Evolutionary conservation across 1,284 basidiomycete genomes (phyloP), one percentile per base, ranked within the genome.

Genomic region (Coniophora puteana): DNA sequence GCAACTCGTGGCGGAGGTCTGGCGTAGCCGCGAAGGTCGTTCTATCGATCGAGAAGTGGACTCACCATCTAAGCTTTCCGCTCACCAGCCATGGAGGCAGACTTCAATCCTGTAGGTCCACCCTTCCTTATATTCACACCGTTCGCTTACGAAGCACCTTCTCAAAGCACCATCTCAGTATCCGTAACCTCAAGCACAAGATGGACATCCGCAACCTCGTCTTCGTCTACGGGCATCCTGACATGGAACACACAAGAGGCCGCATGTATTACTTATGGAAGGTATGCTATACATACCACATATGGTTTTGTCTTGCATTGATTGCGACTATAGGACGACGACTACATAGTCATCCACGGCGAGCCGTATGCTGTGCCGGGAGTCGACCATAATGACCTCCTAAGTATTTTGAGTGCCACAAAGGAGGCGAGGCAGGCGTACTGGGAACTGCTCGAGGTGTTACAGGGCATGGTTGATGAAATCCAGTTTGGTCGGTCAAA

Each of bases 401-500:
- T 21, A 13, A 7, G 26, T 10, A n/a, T 29, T 5, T 6, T 4
- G 18, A 13, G 10, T 1, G 20, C 30, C 8, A 50, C 43, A 17
- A 1, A 42, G 13, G 51, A 52, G 35, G 62, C 58, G 35, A 23
- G 20, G 21, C 41, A 47, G 18, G 60, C 62, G 3, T 47, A 48
- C 6, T 46, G 30, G 30, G 36, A 60, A n/a, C 36, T 63, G 26
- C 45, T 51, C 43, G 53, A 62, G 33, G 57, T 63, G 10, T 43
- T 63, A 38, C 66, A 73, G 50, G 57, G 62, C 8, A 61, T 69
- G 38, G 51, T 72, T 5, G 55, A 57, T 21, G 54, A 50, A 3
- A 61, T 76, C 34, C 58, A 66, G 8, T 67, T 76, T 31, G 62
- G 63, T 4, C 55, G 57, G 43, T 58, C 63, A 6, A 74, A 69